Conservation (phyloP, 768 basidiomycete species). For the Mycena olivaceomarginata region DNA sequence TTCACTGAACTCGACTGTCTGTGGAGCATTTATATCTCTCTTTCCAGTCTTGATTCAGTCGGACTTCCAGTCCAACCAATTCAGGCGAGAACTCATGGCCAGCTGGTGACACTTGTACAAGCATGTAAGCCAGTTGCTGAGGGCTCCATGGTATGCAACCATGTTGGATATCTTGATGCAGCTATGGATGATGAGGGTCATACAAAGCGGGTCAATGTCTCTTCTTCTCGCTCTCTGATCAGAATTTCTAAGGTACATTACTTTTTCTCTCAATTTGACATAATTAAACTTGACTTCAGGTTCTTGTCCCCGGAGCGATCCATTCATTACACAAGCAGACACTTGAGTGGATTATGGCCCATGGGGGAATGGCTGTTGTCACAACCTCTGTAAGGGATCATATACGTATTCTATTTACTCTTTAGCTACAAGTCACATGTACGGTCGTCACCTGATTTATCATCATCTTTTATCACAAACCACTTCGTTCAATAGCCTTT, state of each 20-base stretch:
- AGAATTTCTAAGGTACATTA: conserved; percentile 2
- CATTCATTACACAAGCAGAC: conserved; percentile 20
- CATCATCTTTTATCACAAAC: no score
- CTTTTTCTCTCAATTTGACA: no score
- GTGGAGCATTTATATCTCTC: background rate
- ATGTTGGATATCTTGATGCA: background rate
- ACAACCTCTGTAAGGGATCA: conserved; percentile 1
- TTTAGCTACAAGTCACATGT: no score
- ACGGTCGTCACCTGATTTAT: no score
- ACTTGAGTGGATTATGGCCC: conserved; percentile 3
- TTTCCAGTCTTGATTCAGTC: background rate
- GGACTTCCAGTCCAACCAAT: conserved; percentile 12
- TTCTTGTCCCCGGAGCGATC: conserved; percentile 11
- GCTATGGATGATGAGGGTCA: background rate
- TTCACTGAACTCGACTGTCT: conserved; percentile 2
- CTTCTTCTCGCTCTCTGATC: background rate
- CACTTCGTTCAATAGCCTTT: no score
- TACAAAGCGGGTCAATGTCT: conserved; percentile 4
- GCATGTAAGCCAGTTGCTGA: conserved; percentile 19
- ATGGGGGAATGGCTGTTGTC: background rate
- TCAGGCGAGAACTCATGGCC: background rate
- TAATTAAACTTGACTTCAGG: background rate
- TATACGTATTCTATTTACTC: no score
- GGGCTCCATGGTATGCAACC: conserved; percentile 1
- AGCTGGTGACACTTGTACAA: conserved; percentile 9